Base-by-base conservation (phyloP, 129 eudicot genomes). In the Chrysanthemum lavandulifolium region DNA sequence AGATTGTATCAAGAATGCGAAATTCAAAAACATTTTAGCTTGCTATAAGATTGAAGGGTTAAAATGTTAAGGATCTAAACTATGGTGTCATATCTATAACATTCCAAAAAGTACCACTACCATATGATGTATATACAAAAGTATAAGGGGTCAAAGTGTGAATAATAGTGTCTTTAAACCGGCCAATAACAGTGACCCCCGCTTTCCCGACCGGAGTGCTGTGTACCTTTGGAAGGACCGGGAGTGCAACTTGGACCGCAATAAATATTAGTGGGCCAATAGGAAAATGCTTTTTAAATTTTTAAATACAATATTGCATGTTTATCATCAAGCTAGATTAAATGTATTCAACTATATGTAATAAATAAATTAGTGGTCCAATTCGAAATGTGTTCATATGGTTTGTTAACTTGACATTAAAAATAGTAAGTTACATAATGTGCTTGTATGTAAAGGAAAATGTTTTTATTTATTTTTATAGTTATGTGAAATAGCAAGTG, bases 151-250 rank as follows among this genome's bases (percentile, higher is more conserved):
- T 43, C 45, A 36, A 25, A 18, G 45, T 71, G 59, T 67, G 5
- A 29, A 4, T 5, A 43, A 13, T 10, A n/a, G 9, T 18, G 9
- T 36, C 45, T 0, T 29, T 43, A 45, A 71, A 71, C 68, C 77
- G 61, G 82, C 68, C 82, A 78, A 65, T 71, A 72, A 78, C 78
- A 72, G 60, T 78, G 82, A 78, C 82, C 72, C 82, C 82, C 67
- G 61, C 78, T 72, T 78, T 78, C 82, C 78, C 78, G 82, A 78
- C 82, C 77, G 82, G 60, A 66, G 82, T 64, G 77, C 78, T 78
- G 79, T 71, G 82, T 72, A 67, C 73, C 82, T 48, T 77, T 78
- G 82, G 82, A 72, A 72, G 73, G 82, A 72, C 73, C 80, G 68
- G 63, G 82, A 25, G 54, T 64, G 72, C 81, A 65, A 65, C 73